Base-by-base conservation (phyloP, 495 filamentous ascomycete genomes). In the Trichoderma erinaceum region DNA sequence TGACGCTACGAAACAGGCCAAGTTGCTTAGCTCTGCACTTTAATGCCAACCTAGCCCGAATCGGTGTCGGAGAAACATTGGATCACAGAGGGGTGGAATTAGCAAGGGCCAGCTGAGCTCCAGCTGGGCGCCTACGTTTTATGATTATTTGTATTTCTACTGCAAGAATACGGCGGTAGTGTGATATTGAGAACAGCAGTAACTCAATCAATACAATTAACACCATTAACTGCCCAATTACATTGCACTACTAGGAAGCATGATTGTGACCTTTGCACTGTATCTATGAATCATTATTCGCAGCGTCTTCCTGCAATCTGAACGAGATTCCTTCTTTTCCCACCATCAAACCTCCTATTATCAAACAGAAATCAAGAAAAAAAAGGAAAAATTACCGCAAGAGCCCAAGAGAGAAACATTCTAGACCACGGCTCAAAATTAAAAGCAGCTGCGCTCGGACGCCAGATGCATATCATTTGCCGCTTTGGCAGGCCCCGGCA, bases 1-100 rank as follows among this genome's bases (percentile, higher is more conserved):
- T 52, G 48, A 52, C 48, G 48, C 48, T 52, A 52, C 48, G 48
- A 52, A 52, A 52, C 48, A 52, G 12, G 48, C 48, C 48, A 52
- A 52, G 48, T 52, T 52, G 48, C 48, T 52, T 52, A 52, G 48
- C 48, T 21, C 48, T 52, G 48, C 48, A 52, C 48, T 23, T 52
- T 52, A 52, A 21, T 23, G 48, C 48, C n/a, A 23, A n/a, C n/a
- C 18, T 52, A 52, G 48, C 48, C 48, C 7, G 8, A n/a, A 21
- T 23, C 4, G 48, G 48, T 2, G 8, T 18, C 48, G 48, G 16
- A n/a, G 48, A n/a, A 21, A n/a, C 8, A n/a, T 29, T 29, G 29
- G 25, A 10, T 18, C 16, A n/a, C 48, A 25, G 2, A n/a, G 18
- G 48, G 35, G 35, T 38, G 35, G 35, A 5, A 5, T 3, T 52